Percentiles rank a stretch among this genome's conserved stretches.
These are phyloP conservation scores for Rehmannia glutinosa DNA, from an alignment of 257 asterid species.

Conservation along the genomic window DNA sequence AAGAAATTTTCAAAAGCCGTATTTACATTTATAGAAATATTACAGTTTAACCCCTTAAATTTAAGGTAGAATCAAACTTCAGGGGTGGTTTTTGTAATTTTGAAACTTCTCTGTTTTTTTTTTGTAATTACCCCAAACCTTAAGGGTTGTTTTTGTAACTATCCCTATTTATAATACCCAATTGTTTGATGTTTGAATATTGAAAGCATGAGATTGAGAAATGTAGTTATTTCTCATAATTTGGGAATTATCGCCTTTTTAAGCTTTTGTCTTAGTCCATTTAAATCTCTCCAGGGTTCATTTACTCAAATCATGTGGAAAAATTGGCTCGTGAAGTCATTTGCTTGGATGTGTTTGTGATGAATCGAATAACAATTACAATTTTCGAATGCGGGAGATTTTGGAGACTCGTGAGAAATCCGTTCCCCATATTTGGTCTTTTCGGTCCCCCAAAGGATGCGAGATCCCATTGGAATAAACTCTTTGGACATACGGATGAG, in stretches of 20 bases:
- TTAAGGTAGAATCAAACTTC: too few relatives aligned
- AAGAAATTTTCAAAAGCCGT: too few relatives aligned
- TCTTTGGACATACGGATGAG: constrained; percentile 40
- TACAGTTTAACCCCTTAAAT: too few relatives aligned
- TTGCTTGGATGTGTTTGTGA: neutral
- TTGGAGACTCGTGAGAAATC: constrained; percentile 42
- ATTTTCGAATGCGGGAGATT: constrained; percentile 55
- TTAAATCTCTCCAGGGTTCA: neutral
- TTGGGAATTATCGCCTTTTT: neutral
- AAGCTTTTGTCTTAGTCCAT: neutral
- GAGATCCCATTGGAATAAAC: constrained; percentile 33
- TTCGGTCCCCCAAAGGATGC: constrained; percentile 54
- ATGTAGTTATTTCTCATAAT: neutral
- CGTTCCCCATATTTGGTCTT: constrained; percentile 50
- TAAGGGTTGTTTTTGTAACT: too few relatives aligned
- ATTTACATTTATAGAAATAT: too few relatives aligned
- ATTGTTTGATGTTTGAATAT: too few relatives aligned
- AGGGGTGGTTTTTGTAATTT: too few relatives aligned
- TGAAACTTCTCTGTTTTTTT: too few relatives aligned
- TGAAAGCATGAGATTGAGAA: too few relatives aligned
- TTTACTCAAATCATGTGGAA: neutral
- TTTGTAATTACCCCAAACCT: too few relatives aligned
- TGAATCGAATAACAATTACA: too few relatives aligned
- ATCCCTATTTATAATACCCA: too few relatives aligned
- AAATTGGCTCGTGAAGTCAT: neutral